phyloP scores from a whole-genome alignment of 441 rosid species.

The Cnidoscolus chayamansa region DNA sequence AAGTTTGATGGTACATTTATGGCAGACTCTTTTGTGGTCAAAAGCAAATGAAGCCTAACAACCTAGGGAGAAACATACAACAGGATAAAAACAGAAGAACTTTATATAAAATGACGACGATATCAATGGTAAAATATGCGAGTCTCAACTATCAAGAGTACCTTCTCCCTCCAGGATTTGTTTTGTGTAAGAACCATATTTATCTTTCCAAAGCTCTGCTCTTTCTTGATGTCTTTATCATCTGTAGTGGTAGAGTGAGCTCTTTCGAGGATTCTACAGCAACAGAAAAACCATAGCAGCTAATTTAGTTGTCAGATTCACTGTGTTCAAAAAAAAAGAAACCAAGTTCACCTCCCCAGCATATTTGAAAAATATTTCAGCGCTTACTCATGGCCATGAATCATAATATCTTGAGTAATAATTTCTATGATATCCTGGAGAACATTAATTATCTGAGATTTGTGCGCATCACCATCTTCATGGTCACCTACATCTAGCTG shows the following conservation, averaged over 20 bases:
- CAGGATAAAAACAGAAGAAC: conserved; percentile 18
- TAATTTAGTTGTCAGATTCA: conserved; percentile 8
- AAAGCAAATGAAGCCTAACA: conserved; percentile 68
- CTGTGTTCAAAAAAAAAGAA: conserved; percentile 8
- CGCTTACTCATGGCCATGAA: conserved; percentile 72
- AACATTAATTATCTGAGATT: conserved; percentile 73
- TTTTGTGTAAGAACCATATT: conserved; percentile 31
- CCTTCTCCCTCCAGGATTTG: conserved; percentile 72
- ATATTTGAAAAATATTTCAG: conserved; percentile 20
- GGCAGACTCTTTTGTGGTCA: conserved; percentile 95
- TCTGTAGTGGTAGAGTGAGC: conserved; percentile 27
- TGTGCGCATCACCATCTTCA: conserved; percentile 41
- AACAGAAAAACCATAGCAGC: conserved; percentile 19
- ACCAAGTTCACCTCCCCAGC: background rate
- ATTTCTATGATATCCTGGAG: conserved; percentile 96
- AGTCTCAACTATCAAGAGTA: conserved; percentile 23
- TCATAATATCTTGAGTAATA: conserved; percentile 72
- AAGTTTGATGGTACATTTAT: conserved; percentile 84
- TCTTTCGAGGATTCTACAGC: conserved; percentile 58
- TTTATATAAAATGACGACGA: conserved; percentile 13
- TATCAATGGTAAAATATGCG: conserved; percentile 3
- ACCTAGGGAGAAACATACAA: conserved; percentile 44
- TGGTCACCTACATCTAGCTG: conserved; percentile 53
- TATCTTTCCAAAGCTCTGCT: conserved; percentile 80
- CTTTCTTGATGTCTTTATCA: conserved; percentile 36